phyloP scores from a whole-genome alignment of 148 eudicot species.

The Cornus controversa region DNA sequence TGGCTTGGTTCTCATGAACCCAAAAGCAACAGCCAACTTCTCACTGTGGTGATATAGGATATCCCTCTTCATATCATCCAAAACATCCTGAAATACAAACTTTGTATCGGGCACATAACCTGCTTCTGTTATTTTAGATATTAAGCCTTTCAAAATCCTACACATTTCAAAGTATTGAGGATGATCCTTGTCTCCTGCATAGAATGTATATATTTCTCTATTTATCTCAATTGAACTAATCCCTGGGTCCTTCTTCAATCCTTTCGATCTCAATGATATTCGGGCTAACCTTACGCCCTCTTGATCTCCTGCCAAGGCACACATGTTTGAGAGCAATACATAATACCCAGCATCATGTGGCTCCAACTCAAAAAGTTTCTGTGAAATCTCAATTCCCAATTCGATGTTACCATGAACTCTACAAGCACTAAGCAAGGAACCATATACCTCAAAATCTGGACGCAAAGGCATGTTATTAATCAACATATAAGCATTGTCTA shows the following conservation, averaged over 20 bases:
- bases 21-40: slow-evolving; percentile 23
- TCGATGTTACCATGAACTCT: slow-evolving; percentile 38
- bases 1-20: slow-evolving; percentile 19
- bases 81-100: slow-evolving; percentile 16
- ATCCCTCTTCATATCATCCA: slow-evolving; percentile 25
- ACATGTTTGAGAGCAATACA: slow-evolving; percentile 43
- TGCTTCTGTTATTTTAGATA: slow-evolving; percentile 14
- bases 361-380: slow-evolving; percentile 31
- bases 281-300: slow-evolving; percentile 26
- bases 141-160: slow-evolving; percentile 12
- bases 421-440: slow-evolving; percentile 53
- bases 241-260: slow-evolving; percentile 54
- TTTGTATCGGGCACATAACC: slow-evolving; percentile 19
- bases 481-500: slow-evolving; percentile 44
- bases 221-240: slow-evolving; percentile 37
- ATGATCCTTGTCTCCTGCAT: slow-evolving; percentile 32
- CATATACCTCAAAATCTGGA: slow-evolving; percentile 34
- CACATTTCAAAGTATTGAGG: slow-evolving; percentile 24
- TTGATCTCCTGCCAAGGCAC: slow-evolving; percentile 50
- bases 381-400: slow-evolving; percentile 39
- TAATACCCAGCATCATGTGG: slow-evolving; percentile 45
- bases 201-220: slow-evolving; percentile 23
- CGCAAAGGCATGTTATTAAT: slow-evolving; percentile 34
- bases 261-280: slow-evolving; percentile 23
- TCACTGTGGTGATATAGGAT: slow-evolving; percentile 25